Base-by-base conservation (phyloP, 225 moss, liverwort and hornwort species). In the Rhytidiadelphus loreus region DNA sequence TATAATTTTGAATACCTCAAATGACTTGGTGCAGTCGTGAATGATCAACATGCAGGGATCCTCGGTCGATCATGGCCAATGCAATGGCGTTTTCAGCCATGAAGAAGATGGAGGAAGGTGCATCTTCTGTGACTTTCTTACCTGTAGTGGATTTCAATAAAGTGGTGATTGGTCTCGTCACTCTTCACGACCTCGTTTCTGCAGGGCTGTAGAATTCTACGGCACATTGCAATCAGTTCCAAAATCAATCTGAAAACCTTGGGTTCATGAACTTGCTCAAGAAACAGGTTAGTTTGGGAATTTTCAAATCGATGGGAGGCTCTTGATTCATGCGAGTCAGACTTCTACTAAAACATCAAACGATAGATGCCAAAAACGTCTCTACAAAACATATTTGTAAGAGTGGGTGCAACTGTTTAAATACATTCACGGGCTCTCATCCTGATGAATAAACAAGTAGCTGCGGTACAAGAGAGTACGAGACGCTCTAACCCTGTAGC, bases 21-120 rank as follows among this genome's bases (percentile, higher is more conserved):
- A 26, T 77, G 85, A 82, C 84, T 53, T 62, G 62, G 46, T 86
- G 85, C 59, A 71, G 37, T 77, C 77, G 75, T 84, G 76, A 88
- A 58, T 88, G 83, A 50, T 84, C 55, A 66, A 64, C 71, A 35
- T 90, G 61, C 93, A 96, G 96, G 87, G 91, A 91, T 56, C 95
- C 96, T 32, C 92, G 96, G 75, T 94, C 92, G 41, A 93, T 94
- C 26, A 73, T 71, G 66, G 95, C 92, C 39, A 93, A 93, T 82
- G 92, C 95, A 52, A 96, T 97, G 96, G 97, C 96, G 4, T 94
- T 94, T 66, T 95, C 95, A 37, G 96, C 96, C 11, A 95, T 97
- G 96, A 81, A 82, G 65, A 94, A 92, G 86, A 96, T 97, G 96
- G 97, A 97, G 90, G 92, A 92, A 37, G 89, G 89, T n/a, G 92